Percentiles rank a stretch among this genome's conserved stretches.
Conservation (phyloP, 768 basidiomycete genomes). For the Panellus pusillus region DNA sequence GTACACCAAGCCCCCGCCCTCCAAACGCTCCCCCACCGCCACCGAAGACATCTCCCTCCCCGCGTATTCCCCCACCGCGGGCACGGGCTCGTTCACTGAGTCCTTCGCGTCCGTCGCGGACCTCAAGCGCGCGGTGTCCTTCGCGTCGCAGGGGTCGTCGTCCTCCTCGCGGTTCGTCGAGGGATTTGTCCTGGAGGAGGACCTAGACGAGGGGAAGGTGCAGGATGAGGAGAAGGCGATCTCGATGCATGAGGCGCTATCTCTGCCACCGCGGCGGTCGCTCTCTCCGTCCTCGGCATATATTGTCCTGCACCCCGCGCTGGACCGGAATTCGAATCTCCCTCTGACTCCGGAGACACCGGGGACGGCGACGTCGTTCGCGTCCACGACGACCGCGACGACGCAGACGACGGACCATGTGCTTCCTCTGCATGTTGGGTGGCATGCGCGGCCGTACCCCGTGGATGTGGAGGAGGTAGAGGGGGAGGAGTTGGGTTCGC, state of each 20-base stretch:
- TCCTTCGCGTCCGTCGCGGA: not conserved
- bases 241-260: not conserved
- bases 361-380: slow-evolving; percentile 35
- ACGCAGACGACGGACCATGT: not conserved
- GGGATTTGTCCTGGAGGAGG: not conserved
- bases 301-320: not conserved
- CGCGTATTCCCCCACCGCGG: not conserved
- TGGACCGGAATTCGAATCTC: not conserved
- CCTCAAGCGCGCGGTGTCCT: slow-evolving; percentile 5
- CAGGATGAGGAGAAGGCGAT: not conserved
- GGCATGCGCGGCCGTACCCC: not conserved
- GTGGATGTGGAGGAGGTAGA: not conserved
- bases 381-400: not conserved
- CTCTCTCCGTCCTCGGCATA: slow-evolving; percentile 26
- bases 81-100: slow-evolving; percentile 4
- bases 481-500: not conserved
- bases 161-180: slow-evolving; percentile 31
- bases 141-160: not conserved
- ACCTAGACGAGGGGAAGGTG: not conserved
- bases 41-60: slow-evolving; percentile 1
- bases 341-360: slow-evolving; percentile 17
- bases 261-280: slow-evolving; percentile 34
- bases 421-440: slow-evolving; percentile 5
- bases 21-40: slow-evolving; percentile 1
- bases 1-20: slow-evolving; percentile 1